Base-by-base conservation (phyloP, 2,329 filamentous ascomycete species). In the Ceratocystis cubensis region DNA sequence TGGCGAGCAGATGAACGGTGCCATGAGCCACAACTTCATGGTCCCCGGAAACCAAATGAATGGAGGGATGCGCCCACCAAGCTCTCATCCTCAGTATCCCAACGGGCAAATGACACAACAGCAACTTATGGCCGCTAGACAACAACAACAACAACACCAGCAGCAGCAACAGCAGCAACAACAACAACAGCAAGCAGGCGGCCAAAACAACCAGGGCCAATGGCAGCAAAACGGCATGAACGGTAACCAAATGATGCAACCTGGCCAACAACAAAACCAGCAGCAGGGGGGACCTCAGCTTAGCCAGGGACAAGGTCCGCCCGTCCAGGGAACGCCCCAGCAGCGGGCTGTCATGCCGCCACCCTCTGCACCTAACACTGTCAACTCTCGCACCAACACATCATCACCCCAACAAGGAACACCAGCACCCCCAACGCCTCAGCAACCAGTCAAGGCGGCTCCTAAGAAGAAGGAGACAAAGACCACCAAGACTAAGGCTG, bases 391-490 rank as follows among this genome's bases (percentile, higher is more conserved):
- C 65, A 80, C 70, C 69, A 80, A 78, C 53, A 82, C 84, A 15
- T 82, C 82, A 13, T 86, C 84, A 20, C 85, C 84, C 28, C 84
- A 86, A 71, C 81, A 83, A 70, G 84, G 81, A 68, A 81, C 84
- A 5, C 87, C 87, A 45, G 68, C 68, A 5, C 89, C 89, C 0
- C 89, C 89, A 1, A 94, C 89, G 3, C 89, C 89, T 1, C 86
- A 84, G 64, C 88, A 90, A 73, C 75, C 79, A 1, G 87, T 85
- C 73, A 93, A 93, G 78, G 76, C 87, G 3, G 85, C 84, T 44
- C 87, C 88, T 0, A 91, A 90, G 75, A 93, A 93, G 82, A 89
- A 90, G 78, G 84, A 85, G 41, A 78, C 77, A 4, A 87, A 87
- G 75, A 81, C 79, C 69, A 78, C 82, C 4, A 88, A 87, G 75